These are phyloP conservation scores for Pyrus bretschneideri DNA, from an alignment of 306 rosid genomes.

Conservation along the genomic window DNA sequence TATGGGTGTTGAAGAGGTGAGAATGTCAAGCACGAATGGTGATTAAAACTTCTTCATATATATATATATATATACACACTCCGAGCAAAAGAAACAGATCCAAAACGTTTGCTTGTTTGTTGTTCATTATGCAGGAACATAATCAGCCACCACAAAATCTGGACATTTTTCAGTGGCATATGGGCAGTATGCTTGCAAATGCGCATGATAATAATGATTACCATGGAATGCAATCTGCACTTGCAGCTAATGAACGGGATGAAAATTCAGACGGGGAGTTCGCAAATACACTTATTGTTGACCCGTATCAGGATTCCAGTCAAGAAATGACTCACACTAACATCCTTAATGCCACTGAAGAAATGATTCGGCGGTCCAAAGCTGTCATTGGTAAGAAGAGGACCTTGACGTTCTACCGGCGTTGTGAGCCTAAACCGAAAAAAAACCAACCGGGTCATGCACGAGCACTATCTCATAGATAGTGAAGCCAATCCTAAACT, in stretches of 20 bases:
- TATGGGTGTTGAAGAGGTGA: conserved; percentile 23
- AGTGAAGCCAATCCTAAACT: neutral
- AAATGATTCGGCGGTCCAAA: conserved; percentile 1
- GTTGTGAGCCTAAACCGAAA: conserved; percentile 17
- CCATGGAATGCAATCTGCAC: no score
- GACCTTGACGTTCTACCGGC: conserved; percentile 39
- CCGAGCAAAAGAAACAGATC: neutral
- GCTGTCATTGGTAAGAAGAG: conserved; percentile 43
- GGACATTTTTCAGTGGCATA: neutral
- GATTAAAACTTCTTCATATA: neutral
- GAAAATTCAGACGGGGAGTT: neutral
- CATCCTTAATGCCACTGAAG: neutral
- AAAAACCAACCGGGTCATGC: conserved; percentile 48
- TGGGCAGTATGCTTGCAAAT: neutral
- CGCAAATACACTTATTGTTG: neutral
- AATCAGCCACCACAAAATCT: neutral
- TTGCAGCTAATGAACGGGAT: neutral
- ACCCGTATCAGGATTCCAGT: neutral
- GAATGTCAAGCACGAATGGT: conserved; percentile 13
- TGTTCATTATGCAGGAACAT: conserved; percentile 14
- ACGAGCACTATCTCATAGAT: conserved; percentile 33
- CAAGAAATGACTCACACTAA: conserved; percentile 11
- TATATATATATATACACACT: no score
- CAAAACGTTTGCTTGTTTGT: conserved; percentile 6
- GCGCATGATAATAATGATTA: neutral